phyloP scores from a whole-genome alignment of 2,329 filamentous ascomycete species.

The Beauveria sp. region DNA sequence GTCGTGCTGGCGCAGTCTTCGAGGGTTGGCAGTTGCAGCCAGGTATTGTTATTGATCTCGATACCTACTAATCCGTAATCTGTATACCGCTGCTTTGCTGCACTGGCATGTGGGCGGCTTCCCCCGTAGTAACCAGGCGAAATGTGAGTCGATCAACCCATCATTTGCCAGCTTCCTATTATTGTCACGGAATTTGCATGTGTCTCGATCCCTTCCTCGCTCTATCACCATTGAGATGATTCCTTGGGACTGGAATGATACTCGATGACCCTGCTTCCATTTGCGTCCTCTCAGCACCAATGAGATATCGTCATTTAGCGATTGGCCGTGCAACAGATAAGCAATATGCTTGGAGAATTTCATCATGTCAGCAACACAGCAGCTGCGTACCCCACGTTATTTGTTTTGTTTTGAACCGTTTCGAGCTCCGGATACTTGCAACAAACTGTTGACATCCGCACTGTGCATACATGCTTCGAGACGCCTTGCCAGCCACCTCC shows the following conservation, averaged over 20 bases:
- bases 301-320: background rate
- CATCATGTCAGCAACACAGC: background rate
- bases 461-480: background rate
- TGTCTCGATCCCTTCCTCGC: background rate
- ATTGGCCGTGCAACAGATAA: background rate
- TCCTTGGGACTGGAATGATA: conserved; percentile 1
- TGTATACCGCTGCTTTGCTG: background rate
- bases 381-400: too few relatives aligned
- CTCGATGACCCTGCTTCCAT: background rate
- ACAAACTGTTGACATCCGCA: background rate
- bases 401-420: background rate
- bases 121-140: conserved; percentile 2
- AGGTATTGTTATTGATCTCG: background rate
- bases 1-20: background rate
- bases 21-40: background rate
- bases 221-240: background rate
- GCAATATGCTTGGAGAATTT: background rate
- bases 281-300: background rate
- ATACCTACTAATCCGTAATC: background rate
- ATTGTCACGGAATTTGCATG: background rate
- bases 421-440: background rate
- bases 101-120: conserved; percentile 6
- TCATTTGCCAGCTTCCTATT: background rate
- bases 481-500: background rate
- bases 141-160: background rate